These are phyloP conservation scores for Candida awuae DNA, from an alignment of 805 yeast species.

Conservation along the genomic window DNA sequence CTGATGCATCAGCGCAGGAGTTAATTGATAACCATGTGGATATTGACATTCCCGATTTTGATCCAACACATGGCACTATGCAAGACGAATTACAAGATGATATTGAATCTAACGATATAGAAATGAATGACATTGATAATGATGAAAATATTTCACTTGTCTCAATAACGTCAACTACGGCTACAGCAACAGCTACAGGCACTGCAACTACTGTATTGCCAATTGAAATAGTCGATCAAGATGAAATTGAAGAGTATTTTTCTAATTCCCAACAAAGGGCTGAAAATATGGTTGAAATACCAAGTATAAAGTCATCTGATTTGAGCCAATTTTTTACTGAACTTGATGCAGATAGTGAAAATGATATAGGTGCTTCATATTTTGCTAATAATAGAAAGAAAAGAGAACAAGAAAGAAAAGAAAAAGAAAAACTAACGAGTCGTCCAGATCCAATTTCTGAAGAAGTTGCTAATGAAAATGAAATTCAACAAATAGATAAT, in stretches of 20 bases:
- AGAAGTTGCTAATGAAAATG: constrained; percentile 6
- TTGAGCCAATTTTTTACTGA: constrained; percentile 13
- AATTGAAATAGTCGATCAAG: constrained; percentile 20
- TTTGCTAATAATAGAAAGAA: constrained; percentile 8
- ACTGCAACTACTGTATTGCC: constrained; percentile 10
- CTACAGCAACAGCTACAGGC: constrained; percentile 3
- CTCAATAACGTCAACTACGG: constrained; percentile 4
- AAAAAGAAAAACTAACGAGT: neutral
- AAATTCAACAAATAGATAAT: neutral
- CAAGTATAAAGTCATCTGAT: constrained; percentile 13
- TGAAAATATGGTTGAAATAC: constrained; percentile 7
- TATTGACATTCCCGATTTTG: neutral
- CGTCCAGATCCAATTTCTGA: constrained; percentile 6
- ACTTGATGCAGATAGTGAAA: constrained; percentile 20
- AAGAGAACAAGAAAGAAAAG: constrained; percentile 1
- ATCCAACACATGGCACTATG: too few species aligned
- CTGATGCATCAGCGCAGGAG: neutral
- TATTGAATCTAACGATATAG: neutral
- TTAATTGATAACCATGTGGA: neutral
- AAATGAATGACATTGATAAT: constrained; percentile 4
- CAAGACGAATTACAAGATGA: too few species aligned
- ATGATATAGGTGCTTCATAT: constrained; percentile 8
- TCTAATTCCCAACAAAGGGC: constrained; percentile 3
- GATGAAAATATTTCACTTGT: constrained; percentile 1
- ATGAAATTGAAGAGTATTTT: constrained; percentile 19